Evolutionary conservation across 148 eudicot species (phyloP), one percentile per base, ranked within the genome.

Genomic region (Arctostaphylos glauca): DNA sequence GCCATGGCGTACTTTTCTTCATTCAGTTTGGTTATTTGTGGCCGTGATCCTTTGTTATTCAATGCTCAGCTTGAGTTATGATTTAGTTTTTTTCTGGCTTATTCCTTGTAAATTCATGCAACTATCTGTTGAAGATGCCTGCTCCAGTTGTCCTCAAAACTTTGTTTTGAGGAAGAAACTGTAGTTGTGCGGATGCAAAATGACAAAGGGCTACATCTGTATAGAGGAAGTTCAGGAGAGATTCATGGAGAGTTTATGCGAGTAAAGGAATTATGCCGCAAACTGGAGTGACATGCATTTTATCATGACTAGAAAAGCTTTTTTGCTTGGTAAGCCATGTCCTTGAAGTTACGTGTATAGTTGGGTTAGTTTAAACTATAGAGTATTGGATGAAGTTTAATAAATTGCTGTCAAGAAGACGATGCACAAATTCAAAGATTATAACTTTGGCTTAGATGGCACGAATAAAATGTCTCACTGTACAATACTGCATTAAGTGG

Each of bases 91-190:
- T 72, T 66, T 18, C 21, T 72, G 49, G 52, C 52, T 72, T n/a
- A 72, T 72, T 72, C 53, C 48, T 72, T 46, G 76, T 46, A 46
- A 72, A 46, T 72, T 21, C 23, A 18, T 73, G 52, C 53, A 73
- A 41, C 19, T 70, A 70, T 70, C 73, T 62, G 19, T 66, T 6
- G 6, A 68, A 38, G 47, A 31, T 68, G 47, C 73, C 46, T 38
- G 31, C 73, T 68, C 0, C 1, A 23, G 71, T 66, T 31, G 44
- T 25, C 71, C 23, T 66, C 5, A 66, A 66, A 66, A 66, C 38
- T 25, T 25, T 9, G 2, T 66, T 9, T 60, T 9, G 66, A 60
- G 18, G 9, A n/a, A 60, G 66, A 60, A 59, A 60, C 9, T 18
- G 21, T 9, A 62, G 8, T 62, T 62, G 5, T 62, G 68, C 1